These are phyloP conservation scores for Globisporangium cederbergense DNA, from an alignment of 352 stramenopile genomes.

Conservation along the genomic window DNA sequence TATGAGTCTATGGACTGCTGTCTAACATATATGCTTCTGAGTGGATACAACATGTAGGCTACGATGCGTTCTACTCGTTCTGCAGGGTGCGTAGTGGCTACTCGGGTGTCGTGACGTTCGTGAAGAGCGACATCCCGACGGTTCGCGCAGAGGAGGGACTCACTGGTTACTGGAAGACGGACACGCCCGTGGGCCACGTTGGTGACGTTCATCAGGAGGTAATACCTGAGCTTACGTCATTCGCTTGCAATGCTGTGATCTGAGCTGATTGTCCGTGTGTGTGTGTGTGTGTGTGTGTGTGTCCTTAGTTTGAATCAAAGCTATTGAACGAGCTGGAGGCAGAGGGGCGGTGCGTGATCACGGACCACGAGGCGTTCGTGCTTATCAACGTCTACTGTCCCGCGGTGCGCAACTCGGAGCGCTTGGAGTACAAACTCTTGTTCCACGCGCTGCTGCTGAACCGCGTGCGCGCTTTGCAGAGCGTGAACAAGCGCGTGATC, in stretches of 20 bases:
- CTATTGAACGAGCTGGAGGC: constrained; percentile 59
- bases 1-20: neutral
- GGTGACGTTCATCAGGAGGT: constrained; percentile 51
- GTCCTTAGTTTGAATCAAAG: constrained; percentile 41
- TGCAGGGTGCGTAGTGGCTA: constrained; percentile 62
- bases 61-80: constrained; percentile 85
- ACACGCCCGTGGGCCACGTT: constrained; percentile 54
- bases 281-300: neutral
- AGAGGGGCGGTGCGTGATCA: constrained; percentile 86
- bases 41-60: constrained; percentile 33
- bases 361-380: constrained; percentile 85
- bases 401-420: constrained; percentile 58
- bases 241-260: too few relatives aligned
- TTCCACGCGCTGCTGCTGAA: constrained; percentile 76
- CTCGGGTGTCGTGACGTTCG: constrained; percentile 78
- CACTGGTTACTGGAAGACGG: constrained; percentile 52
- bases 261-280: too few relatives aligned
- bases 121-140: constrained; percentile 43
- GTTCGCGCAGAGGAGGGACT: constrained; percentile 70
- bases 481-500: constrained; percentile 52
- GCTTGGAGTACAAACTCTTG: constrained; percentile 83
- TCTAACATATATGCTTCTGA: neutral
- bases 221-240: neutral
- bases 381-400: constrained; percentile 90
- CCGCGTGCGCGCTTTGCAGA: constrained; percentile 46